Base-by-base conservation (phyloP, 2,329 filamentous ascomycete genomes). In the Penicillium nordicum region DNA sequence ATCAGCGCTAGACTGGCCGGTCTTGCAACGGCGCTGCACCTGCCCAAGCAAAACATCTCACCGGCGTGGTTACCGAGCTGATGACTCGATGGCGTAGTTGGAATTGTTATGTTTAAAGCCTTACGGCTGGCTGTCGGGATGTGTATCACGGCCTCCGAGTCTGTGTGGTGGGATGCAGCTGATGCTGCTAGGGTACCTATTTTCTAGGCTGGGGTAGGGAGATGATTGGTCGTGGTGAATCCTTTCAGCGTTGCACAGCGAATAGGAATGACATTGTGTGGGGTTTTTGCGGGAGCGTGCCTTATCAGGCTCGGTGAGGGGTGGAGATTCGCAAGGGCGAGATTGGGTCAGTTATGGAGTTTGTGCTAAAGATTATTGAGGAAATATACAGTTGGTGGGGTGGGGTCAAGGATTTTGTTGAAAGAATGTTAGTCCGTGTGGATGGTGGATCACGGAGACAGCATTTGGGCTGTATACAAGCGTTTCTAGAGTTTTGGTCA, bases 31-130 rank as follows among this genome's bases (percentile, higher is more conserved):
- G 59, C 55, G 8, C 38, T 61, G 16, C 53, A 58, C 36, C 57
- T 58, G 3, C 53, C 59, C 6, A 54, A 58, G 27, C 53, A 59
- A 41, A 60, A 58, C 36, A 59, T 18, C 64, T 68, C 18, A 58
- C 56, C 36, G 59, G 60, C 53, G 62, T 62, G 27, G 40, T 72
- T 11, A 5, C 61, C 8, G 59, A 67, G 32, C 64, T 68, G 29
- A 68, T 63, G 10, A 69, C 67, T 18, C 61, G 70, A 70, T 11
- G 69, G 70, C 7, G 66, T 63, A 16, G 50, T 72, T 47, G 66
- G 34, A 18, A 29, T 14, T n/a, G 4, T 14, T n/a, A 2, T 18
- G 2, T 21, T n/a, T n/a, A 74, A 73, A 43, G 72, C 69, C 5
- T 52, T 69, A 14, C 63, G 66, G 25, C 30, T 62, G 66, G 25